Base-by-base conservation (phyloP, 371 early-diverging fungal genomes). In the Aphelidium insulamus region DNA sequence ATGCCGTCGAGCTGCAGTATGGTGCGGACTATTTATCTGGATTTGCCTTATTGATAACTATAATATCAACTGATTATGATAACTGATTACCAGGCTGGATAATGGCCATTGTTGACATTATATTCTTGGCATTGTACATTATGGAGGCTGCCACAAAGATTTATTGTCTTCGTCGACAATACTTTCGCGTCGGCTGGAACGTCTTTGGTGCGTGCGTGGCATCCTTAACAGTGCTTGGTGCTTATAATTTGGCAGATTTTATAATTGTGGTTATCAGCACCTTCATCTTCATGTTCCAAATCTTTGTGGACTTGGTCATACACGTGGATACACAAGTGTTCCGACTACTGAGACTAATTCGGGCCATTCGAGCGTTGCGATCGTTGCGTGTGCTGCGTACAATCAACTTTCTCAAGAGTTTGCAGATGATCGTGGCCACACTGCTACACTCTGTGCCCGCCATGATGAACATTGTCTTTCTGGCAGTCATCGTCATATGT, bases 401-500 rank as follows among this genome's bases (percentile, higher is more conserved):
- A 3, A 44, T 50, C 38, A 44, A 23, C 15, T 49, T 47, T 27
- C 38, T 50, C 20, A 26, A 34, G 6, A 39, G 39, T 5, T 33
- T 50, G 14, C 43, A 48, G 18, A 23, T 47, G 1, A 45, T 50
- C 8, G 46, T 50, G 5, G 17, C 28, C 11, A 48, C 45, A 2
- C 32, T 50, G 17, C 22, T 50, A 22, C 44, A 48, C 25, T 50
- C 51, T 16, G 41, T 50, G 17, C 47, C 48, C n/a, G 51, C 51
- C 24, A 47, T 50, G 51, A 16, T 28, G n/a, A 49, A 40, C 26
- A 50, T 50, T 23, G 36, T 45, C 2, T 22, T 38, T 11, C 30
- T 49, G 0, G 14, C 43, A 2, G 32, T 9, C 6, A 25, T 45
- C 19, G 27, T 39, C 10, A n/a, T 49, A 11, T 49, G 48, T 47